Evolutionary conservation across 768 basidiomycete genomes (phyloP), one percentile per base, ranked within the genome.

Genomic region (Hericium rajendrae): DNA sequence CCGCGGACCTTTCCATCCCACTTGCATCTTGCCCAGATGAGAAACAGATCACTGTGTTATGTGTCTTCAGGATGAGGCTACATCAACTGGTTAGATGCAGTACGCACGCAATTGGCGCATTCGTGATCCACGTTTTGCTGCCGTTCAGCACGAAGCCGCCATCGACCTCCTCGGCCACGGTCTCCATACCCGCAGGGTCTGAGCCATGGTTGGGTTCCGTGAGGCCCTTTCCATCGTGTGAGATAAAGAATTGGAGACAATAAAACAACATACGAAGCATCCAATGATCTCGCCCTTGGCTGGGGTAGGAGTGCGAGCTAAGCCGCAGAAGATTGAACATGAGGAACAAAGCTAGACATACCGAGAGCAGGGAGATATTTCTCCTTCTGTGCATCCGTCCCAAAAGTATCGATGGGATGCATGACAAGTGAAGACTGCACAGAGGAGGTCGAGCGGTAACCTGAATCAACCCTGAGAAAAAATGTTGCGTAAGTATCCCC

Each of bases 151-250:
- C 71, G 70, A 85, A 97, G 4, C 92, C 93, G 12, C 92, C 91
- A 55, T 87, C 86, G 0, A 78, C 76, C 69, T 97, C 91, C 60
- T 82, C 83, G 11, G 93, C 95, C 26, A 80, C 85, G 1, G 95
- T 97, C 66, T 94, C 91, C 95, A 98, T 97, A n/a, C 86, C 84
- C n/a, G 85, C 86, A 15, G 94, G 94, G 65, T 98, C 95, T 2
- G 94, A 97, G 22, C 95, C 95, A 67, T 97, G 93, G 64, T 97
- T 93, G 0, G 95, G 91, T 72, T 98, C 95, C 0, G 95, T 97
- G 46, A 97, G 74, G 28, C 94, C 94, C 94, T 95, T 58, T 11
- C 6, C 16, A 22, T 37, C 40, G 50, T 37, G 11, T 24, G 32
- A 51, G 38, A 37, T 37, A 46, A 56, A 46, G 57, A 53, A 57